Conservation (phyloP, 1,284 basidiomycete species). For the Rhodotorula sp. region DNA sequence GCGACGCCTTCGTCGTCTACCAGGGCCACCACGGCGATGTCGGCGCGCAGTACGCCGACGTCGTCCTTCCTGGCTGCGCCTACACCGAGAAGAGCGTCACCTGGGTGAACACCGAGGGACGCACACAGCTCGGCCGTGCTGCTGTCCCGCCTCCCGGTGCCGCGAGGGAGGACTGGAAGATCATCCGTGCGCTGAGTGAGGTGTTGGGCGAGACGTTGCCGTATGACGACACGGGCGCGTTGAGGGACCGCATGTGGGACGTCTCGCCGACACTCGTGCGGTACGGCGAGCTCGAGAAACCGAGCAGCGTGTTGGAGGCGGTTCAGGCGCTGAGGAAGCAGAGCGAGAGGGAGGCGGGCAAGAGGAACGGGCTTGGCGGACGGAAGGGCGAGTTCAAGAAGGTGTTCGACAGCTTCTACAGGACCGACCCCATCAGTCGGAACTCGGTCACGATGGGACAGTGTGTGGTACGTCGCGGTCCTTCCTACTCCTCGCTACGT, state of each 20-base stretch:
- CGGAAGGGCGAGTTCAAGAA: conserved; percentile 66
- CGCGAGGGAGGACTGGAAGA: conserved; percentile 97
- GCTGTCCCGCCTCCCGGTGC: conserved; percentile 95
- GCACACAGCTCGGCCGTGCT: conserved; percentile 83
- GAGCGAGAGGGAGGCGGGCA: conserved; percentile 54
- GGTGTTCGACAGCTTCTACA: conserved; percentile 91
- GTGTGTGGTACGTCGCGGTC: neutral
- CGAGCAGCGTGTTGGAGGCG: conserved; percentile 64
- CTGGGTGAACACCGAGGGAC: conserved; percentile 97
- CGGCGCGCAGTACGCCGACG: conserved; percentile 94
- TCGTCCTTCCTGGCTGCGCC: conserved; percentile 86
- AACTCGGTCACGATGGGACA: conserved; percentile 45
- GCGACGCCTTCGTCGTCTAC: conserved; percentile 95
- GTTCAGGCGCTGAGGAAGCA: conserved; percentile 64
- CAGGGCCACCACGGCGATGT: conserved; percentile 98
- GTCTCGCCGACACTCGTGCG: conserved; percentile 86
- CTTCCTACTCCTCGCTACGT: neutral
- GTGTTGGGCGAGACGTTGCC: conserved; percentile 70
- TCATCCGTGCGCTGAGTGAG: conserved; percentile 92
- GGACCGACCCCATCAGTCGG: conserved; percentile 70
- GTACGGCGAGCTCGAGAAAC: conserved; percentile 80
- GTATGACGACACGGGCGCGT: conserved; percentile 82
- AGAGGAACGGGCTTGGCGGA: conserved; percentile 53
- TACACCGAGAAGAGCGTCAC: conserved; percentile 95
- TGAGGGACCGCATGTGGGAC: conserved; percentile 96